Percentiles rank a stretch among this genome's conserved stretches.
These are phyloP conservation scores for Suillus subalutaceus DNA, from an alignment of 768 basidiomycete species.

Conservation along the genomic window DNA sequence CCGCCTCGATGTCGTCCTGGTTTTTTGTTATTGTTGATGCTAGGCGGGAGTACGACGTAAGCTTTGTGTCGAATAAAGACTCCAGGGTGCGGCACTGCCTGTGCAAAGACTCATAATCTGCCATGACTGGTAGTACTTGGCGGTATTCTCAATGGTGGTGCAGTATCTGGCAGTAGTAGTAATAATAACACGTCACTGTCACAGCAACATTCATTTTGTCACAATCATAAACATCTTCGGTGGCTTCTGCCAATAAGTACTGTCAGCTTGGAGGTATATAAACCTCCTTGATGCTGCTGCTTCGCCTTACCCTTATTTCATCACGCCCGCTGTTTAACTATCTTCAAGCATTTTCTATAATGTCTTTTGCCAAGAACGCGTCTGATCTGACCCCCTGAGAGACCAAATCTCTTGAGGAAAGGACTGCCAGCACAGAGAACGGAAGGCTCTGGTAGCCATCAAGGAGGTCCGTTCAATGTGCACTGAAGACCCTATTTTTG, in stretches of 20 bases:
- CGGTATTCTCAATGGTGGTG: neutral
- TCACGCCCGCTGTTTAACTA: neutral
- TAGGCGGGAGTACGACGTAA: slow-evolving; percentile 88
- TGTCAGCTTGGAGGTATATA: neutral
- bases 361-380: slow-evolving; percentile 31
- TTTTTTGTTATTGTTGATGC: slow-evolving; percentile 65
- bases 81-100: slow-evolving; percentile 93
- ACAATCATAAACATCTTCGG: neutral
- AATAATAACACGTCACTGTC: neutral
- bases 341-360: neutral
- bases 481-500: too few species aligned
- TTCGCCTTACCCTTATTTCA: neutral
- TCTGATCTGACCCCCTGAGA: slow-evolving; percentile 43
- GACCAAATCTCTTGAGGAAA: slow-evolving; percentile 41
- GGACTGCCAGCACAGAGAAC: slow-evolving; percentile 37
- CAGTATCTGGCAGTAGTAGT: neutral
- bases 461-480: slow-evolving; percentile 30
- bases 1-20: slow-evolving; percentile 65
- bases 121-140: slow-evolving; percentile 45
- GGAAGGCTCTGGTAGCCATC: slow-evolving; percentile 32
- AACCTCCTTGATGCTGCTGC: neutral
- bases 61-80: slow-evolving; percentile 87
- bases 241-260: neutral
- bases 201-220: neutral
- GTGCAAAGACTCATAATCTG: slow-evolving; percentile 86